Percentiles rank a stretch among this genome's conserved stretches.
These are phyloP conservation scores for Saitozyma podzolica DNA, from an alignment of 768 basidiomycete genomes.

Conservation along the genomic window DNA sequence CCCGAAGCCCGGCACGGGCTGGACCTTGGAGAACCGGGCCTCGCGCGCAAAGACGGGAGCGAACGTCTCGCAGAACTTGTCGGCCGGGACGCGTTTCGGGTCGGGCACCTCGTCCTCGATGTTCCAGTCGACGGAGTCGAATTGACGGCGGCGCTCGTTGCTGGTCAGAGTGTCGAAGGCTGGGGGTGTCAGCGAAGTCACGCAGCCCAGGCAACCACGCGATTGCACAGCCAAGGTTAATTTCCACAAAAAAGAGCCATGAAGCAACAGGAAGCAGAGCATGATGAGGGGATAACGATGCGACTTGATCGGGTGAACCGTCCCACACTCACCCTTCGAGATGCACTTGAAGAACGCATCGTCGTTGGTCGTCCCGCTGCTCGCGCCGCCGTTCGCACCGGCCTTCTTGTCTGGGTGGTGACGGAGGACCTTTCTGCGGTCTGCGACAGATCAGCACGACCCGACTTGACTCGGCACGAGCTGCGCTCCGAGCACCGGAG, in stretches of 20 bases:
- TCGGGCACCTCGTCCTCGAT: constrained; percentile 71
- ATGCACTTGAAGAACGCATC: constrained; percentile 99
- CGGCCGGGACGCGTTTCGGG: constrained; percentile 53
- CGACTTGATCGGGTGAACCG: not conserved
- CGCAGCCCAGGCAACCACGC: too few species aligned
- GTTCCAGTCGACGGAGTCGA: constrained; percentile 91
- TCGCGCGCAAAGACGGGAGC: constrained; percentile 84
- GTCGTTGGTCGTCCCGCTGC: constrained; percentile 66
- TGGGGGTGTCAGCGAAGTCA: constrained; percentile 12
- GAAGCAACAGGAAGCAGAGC: not conserved
- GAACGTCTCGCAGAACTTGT: constrained; percentile 71
- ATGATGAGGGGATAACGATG: not conserved
- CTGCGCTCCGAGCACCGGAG: too few species aligned
- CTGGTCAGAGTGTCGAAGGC: constrained; percentile 91
- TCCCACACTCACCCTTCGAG: constrained; percentile 63
- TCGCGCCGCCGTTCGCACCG: constrained; percentile 60
- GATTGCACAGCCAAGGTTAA: not conserved
- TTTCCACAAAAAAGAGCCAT: not conserved
- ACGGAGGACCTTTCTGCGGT: constrained; percentile 97
- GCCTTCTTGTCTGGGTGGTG: constrained; percentile 98
- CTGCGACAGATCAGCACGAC: constrained; percentile 54
- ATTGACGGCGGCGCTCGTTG: constrained; percentile 83
- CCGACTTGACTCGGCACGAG: not conserved
- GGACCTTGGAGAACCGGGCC: constrained; percentile 80
- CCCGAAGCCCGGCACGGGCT: constrained; percentile 83